Evolutionary conservation across 2,329 filamentous ascomycete species (phyloP), one percentile per base, ranked within the genome.

Genomic region (Colletotrichum sp.): DNA sequence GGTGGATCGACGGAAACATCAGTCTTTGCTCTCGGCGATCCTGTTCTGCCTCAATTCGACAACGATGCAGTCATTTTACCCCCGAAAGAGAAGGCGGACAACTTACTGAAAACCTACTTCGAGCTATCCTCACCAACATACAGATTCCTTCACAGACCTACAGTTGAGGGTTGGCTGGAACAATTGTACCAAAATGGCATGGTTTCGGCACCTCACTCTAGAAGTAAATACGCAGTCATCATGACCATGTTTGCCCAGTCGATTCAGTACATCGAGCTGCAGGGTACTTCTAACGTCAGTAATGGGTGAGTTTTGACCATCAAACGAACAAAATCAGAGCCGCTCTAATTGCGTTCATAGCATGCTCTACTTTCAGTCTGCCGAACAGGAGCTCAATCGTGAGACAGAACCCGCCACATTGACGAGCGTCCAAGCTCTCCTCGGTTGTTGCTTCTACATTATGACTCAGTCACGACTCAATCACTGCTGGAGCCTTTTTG

Each of bases 401-500:
- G 86, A 87, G 55, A 83, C 81, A 14, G 86, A 85, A 1, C 81
- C 81, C 2, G 82, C 85, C 14, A 80, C 83, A 2, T 78, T 87
- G 5, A 82, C 82, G 4, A 86, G 84, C 24, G 83, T 86, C 1
- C 86, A 87, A 75, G 85, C 85, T 3, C 82, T 85, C 0, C 77
- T 88, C 0, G 77, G 81, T 0, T 86, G 88, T 75, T 86, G 85
- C 36, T 84, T 85, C 24, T 89, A 86, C 88, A 2, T 81, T 88
- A 1, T 81, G 85, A 0, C 83, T 83, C 7, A 88, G 86, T 5
- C 43, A 21, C 85, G 87, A 2, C 83, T 89, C 76, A 88, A 88
- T 66, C 85, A 87, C 57, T 86, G 84, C 72, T 89, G 86, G 87
- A 87, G 81, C 39, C 80, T 86, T 0, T 89, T 88, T 9, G 87